phyloP scores from a whole-genome alignment of 2,329 filamentous ascomycete species.

The Diaporthe ilicicola region DNA sequence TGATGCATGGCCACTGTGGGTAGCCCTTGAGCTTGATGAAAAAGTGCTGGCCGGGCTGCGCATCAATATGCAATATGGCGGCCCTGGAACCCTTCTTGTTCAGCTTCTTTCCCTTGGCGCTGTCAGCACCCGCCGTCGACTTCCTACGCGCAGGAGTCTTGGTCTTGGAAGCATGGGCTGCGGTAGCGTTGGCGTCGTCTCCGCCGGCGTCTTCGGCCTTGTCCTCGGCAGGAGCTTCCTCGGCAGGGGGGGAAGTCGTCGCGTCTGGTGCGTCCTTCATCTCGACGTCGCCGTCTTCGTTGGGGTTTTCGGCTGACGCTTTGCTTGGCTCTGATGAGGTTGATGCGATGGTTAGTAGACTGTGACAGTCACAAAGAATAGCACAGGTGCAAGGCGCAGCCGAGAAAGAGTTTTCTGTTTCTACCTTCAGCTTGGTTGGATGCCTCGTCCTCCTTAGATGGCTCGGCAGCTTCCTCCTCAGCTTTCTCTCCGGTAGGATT shows the following conservation, averaged over 20 bases:
- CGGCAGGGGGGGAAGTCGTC: constrained; percentile 38
- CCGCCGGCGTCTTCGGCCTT: constrained; percentile 42
- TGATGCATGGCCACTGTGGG: constrained; percentile 91
- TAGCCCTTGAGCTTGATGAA: constrained; percentile 94
- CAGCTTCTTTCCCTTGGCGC: constrained; percentile 80
- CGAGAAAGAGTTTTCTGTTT: constrained; percentile 25
- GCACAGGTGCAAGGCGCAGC: background rate
- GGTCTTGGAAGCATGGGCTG: constrained; percentile 48
- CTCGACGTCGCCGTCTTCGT: constrained; percentile 61
- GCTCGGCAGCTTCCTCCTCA: constrained; percentile 26
- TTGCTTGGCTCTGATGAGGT: constrained; percentile 40
- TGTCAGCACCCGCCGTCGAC: constrained; percentile 69
- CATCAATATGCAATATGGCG: constrained; percentile 77
- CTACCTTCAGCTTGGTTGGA: constrained; percentile 38
- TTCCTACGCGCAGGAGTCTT: constrained; percentile 73
- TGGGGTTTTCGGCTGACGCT: constrained; percentile 42
- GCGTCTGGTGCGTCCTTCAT: constrained; percentile 76
- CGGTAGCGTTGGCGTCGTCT: constrained; percentile 45
- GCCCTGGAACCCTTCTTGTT: constrained; percentile 85
- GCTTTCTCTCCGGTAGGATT: constrained; percentile 25
- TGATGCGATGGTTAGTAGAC: constrained; percentile 39
- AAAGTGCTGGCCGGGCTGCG: constrained; percentile 90
- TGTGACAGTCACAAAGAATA: background rate
- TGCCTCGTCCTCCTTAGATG: constrained; percentile 29
- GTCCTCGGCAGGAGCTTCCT: constrained; percentile 44